Evolutionary conservation across 306 rosid species (phyloP), one percentile per base, ranked within the genome.

Genomic region (Hippophae gyantsensis): DNA sequence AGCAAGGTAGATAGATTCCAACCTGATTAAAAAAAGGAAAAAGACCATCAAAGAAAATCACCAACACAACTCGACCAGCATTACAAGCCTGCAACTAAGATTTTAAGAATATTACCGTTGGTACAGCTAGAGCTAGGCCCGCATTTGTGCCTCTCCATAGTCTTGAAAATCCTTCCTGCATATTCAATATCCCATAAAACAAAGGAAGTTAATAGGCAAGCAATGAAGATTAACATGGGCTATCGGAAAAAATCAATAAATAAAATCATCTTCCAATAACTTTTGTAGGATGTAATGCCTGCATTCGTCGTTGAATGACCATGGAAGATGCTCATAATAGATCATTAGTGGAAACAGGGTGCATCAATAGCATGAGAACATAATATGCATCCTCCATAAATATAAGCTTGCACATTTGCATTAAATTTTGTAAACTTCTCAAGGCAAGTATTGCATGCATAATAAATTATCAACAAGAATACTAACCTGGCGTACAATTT

Each of bases 141-240:
- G 99, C 99, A 77, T 93, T 93, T 66, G 99, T 93, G 74, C 99
- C 99, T 76, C 94, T 84, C 99, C 99, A 93, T 42, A 93, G 66
- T 74, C 85, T 93, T 47, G 75, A 38, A 76, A 93, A 70, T 64
- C 99, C 99, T 84, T 93, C 99, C 99, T 93, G 86, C 62, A 78
- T 78, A 61, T 76, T 59, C 61, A 76, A 23, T 53, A 43, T 46
- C 32, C 65, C 42, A 63, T 63, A 52, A 67, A 66, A 58, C 40
- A 56, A 51, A n/a, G 13, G 43, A 56, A 27, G 55, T 54, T 41
- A 25, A 54, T 9, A 12, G 43, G 13, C 9, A 43, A 11, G 38
- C 13, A 67, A 48, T 18, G 6, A 6, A 57, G 9, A 52, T 8
- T 9, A 49, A 44, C n/a, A n/a, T 6, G n/a, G 58, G 18, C 3